A percentile compares a stretch with the other conserved stretches of the same genome.
Conservation (phyloP, 2,329 filamentous ascomycete species). For the Laburnicola sp. region DNA sequence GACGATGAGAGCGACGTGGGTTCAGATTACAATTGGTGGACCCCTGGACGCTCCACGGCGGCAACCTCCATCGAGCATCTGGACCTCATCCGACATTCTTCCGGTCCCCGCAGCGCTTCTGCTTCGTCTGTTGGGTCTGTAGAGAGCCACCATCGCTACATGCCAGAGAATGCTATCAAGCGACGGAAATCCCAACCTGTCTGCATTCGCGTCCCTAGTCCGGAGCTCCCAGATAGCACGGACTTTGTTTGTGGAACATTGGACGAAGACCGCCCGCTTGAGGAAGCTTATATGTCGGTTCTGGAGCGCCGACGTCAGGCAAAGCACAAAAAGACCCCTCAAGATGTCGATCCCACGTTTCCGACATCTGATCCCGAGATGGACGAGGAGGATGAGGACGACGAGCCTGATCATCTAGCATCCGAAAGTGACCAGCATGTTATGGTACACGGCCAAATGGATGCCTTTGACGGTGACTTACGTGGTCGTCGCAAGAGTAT, state of each 20-base stretch:
- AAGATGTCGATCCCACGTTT: constrained; percentile 91
- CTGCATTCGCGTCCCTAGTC: constrained; percentile 66
- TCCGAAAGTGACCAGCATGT: constrained; percentile 67
- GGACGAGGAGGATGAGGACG: constrained; percentile 73
- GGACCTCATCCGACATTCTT: constrained; percentile 55
- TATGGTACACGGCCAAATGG: constrained; percentile 73
- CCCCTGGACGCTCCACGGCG: constrained; percentile 54
- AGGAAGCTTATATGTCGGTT: constrained; percentile 87
- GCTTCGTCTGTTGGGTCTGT: constrained; percentile 60
- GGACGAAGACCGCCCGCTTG: constrained; percentile 92
- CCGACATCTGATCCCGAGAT: constrained; percentile 89
- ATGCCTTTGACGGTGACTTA: constrained; percentile 62
- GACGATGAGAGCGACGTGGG: constrained; percentile 68
- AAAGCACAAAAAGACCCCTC: constrained; percentile 82
- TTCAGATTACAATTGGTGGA: constrained; percentile 69
- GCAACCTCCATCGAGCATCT: constrained; percentile 55
- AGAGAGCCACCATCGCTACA: constrained; percentile 42
- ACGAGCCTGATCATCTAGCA: constrained; percentile 49
- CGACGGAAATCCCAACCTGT: constrained; percentile 53
- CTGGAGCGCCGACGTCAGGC: constrained; percentile 78
- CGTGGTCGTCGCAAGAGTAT: constrained; percentile 39
- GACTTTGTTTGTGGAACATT: constrained; percentile 99
- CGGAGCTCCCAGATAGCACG: constrained; percentile 91
- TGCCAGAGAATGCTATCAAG: constrained; percentile 33
- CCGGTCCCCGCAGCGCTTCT: constrained; percentile 52